Evolutionary conservation across 2,329 filamentous ascomycete species (phyloP).

Genomic region (Ceratocystis cacaofunesta): DNA sequence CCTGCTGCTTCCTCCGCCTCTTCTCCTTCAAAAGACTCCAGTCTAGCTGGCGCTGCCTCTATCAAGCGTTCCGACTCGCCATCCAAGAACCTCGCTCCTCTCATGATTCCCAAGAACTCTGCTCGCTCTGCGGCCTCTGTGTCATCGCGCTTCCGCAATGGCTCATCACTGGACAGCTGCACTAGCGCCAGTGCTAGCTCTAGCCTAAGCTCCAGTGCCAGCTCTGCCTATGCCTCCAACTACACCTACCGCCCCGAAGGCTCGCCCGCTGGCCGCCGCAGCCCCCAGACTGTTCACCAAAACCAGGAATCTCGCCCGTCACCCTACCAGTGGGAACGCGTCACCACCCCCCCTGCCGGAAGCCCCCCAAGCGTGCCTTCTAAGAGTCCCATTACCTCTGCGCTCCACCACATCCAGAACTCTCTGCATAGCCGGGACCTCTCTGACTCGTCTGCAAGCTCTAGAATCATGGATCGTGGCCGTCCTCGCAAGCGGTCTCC

Average conservation of each 20-base stretch:
- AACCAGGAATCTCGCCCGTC: not conserved
- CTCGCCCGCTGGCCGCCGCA: slow-evolving; percentile 2
- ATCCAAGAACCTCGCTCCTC: slow-evolving; percentile 8
- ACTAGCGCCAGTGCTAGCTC: not conserved
- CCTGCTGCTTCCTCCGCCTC: not conserved
- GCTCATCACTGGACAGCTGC: slow-evolving; percentile 11
- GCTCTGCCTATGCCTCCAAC: not conserved
- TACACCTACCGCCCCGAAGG: slow-evolving; percentile 6
- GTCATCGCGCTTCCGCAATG: slow-evolving; percentile 13
- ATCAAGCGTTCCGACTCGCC: slow-evolving; percentile 11
- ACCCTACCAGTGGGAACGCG: slow-evolving; percentile 1
- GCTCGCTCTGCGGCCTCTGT: slow-evolving; percentile 3
- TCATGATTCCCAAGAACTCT: slow-evolving; percentile 13
- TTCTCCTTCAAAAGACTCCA: not conserved
- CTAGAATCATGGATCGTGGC: slow-evolving; percentile 44
- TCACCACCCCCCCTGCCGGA: slow-evolving; percentile 2
- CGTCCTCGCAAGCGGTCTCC: slow-evolving; percentile 42
- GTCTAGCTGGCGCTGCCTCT: not conserved
- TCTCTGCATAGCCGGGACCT: slow-evolving; percentile 34
- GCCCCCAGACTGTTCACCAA: not conserved
- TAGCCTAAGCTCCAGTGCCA: not conserved
- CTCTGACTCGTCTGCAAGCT: slow-evolving; percentile 30
- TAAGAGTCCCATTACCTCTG: not conserved
- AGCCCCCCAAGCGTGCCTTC: slow-evolving; percentile 10
- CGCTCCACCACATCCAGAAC: not conserved